Conservation (phyloP, 2,329 filamentous ascomycete genomes). For the Trichoderma afroharzianum region DNA sequence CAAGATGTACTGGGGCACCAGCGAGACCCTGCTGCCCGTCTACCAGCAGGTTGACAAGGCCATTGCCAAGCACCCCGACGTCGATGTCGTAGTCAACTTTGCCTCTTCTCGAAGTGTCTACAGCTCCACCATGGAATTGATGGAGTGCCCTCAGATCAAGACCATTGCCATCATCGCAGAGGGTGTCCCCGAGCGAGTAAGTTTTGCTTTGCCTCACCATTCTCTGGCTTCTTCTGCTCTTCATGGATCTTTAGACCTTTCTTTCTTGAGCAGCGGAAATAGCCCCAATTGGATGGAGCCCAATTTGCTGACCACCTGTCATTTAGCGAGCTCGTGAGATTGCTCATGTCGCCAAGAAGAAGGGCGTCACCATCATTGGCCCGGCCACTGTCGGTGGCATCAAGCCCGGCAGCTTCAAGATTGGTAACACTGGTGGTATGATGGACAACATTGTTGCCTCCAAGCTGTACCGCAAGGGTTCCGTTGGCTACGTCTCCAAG, state of each 20-base stretch:
- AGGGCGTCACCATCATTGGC: conserved; percentile 98
- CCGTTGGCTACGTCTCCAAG: conserved; percentile 99
- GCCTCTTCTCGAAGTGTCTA: conserved; percentile 98
- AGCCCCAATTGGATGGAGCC: conserved; percentile 26
- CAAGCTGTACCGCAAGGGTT: conserved; percentile 99
- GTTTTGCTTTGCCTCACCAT: conserved; percentile 31
- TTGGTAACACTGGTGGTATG: conserved; percentile 99
- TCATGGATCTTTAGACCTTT: background rate
- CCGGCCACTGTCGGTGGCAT: conserved; percentile 98
- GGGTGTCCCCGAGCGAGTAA: conserved; percentile 95
- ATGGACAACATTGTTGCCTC: conserved; percentile 99
- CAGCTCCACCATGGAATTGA: conserved; percentile 96
- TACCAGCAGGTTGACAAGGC: conserved; percentile 95
- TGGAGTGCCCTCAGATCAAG: conserved; percentile 95
- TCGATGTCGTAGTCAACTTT: conserved; percentile 99
- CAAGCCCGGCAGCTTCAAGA: conserved; percentile 99
- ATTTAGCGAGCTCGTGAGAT: conserved; percentile 91
- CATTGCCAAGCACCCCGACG: conserved; percentile 92
- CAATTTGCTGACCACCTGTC: background rate
- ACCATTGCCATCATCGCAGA: conserved; percentile 99
- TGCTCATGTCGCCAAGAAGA: conserved; percentile 92
- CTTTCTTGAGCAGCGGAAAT: background rate
- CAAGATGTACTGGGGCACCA: conserved; percentile 99
- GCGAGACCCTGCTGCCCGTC: conserved; percentile 95
- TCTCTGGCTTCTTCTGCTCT: background rate